Conservation (phyloP, 352 stramenopile species). For the Saprolegnia diclina region DNA sequence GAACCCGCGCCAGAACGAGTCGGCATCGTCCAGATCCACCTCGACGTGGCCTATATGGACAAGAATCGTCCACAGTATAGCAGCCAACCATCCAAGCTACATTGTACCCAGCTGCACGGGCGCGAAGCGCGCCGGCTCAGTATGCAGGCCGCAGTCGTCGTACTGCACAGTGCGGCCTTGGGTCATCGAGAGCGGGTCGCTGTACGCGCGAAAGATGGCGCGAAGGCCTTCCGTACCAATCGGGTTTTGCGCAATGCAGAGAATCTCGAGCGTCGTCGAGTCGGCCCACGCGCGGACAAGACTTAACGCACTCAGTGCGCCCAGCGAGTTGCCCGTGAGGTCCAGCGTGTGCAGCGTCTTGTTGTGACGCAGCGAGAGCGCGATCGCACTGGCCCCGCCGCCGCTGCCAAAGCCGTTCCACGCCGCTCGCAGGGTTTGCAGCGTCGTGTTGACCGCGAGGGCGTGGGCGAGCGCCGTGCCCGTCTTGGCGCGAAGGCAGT, state of each 20-base stretch:
- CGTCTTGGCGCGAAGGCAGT: slow-evolving; percentile 62
- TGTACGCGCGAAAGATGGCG: slow-evolving; percentile 24
- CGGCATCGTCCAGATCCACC: slow-evolving; percentile 17
- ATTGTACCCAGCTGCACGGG: not conserved
- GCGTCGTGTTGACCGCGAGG: slow-evolving; percentile 50
- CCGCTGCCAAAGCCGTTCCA: slow-evolving; percentile 70
- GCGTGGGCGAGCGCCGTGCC: slow-evolving; percentile 47
- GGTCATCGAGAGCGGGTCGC: slow-evolving; percentile 15
- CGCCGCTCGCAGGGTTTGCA: slow-evolving; percentile 67
- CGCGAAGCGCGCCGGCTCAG: not conserved
- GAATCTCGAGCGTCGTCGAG: slow-evolving; percentile 19
- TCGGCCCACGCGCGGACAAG: slow-evolving; percentile 35
- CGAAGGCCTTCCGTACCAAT: slow-evolving; percentile 22
- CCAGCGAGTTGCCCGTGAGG: slow-evolving; percentile 78
- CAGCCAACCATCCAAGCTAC: no score
- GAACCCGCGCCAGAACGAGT: slow-evolving; percentile 18
- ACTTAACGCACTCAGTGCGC: slow-evolving; percentile 48
- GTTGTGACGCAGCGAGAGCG: slow-evolving; percentile 51
- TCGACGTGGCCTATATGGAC: not conserved
- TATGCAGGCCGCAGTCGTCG: slow-evolving; percentile 17
- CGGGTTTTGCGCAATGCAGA: slow-evolving; percentile 20
- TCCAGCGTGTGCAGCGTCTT: slow-evolving; percentile 55
- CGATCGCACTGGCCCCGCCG: slow-evolving; percentile 40
- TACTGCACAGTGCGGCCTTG: slow-evolving; percentile 19
- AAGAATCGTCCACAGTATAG: not conserved